Evolutionary conservation across 1,284 basidiomycete species (phyloP), one percentile per base, ranked within the genome.

Genomic region (Microbotryum silenes-acaulis): DNA sequence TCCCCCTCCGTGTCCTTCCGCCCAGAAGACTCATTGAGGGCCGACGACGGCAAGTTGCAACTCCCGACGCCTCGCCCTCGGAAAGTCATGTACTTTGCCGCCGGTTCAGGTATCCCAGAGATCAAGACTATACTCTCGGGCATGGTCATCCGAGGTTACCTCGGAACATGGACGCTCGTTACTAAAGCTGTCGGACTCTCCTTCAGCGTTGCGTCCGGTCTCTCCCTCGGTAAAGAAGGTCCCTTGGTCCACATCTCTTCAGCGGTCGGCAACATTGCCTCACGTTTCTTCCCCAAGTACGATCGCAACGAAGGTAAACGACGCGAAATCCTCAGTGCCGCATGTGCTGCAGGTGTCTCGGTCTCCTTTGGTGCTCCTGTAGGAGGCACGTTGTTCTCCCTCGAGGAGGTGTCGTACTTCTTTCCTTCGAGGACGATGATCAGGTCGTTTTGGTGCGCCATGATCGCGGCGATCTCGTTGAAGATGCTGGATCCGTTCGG

Each of bases 61-160:
- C 37, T 47, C n/a, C 56, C 31, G 4, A 23, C 16, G 23, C 56
- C 70, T 45, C 66, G 66, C 2, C 71, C 74, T 5, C 82, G 90
- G 54, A 85, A 86, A 68, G 81, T 87, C 50, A 79, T 91, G 76
- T 92, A 88, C 77, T 93, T 91, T 74, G 94, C 93, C 16, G 90
- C 91, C 31, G 94, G 94, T 16, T 91, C 89, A 72, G 94, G 94
- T 65, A 94, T 97, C 61, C 92, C 93, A 0, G 94, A 97, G 75
- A 87, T 97, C 75, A 98, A 97, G 77, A 93, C 91, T 1, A 96
- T 97, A 61, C 80, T 98, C 46, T 92, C 89, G 56, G 91, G 90
- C 21, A 97, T 97, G 71, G 93, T 97, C 21, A 97, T 98, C 64
- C 91, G 96, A 72, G 94, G 94, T 23, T 98, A 96, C 74, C 85